Evolutionary conservation across 2,329 filamentous ascomycete genomes (phyloP).

Genomic region (Emericellopsis atlantica): DNA sequence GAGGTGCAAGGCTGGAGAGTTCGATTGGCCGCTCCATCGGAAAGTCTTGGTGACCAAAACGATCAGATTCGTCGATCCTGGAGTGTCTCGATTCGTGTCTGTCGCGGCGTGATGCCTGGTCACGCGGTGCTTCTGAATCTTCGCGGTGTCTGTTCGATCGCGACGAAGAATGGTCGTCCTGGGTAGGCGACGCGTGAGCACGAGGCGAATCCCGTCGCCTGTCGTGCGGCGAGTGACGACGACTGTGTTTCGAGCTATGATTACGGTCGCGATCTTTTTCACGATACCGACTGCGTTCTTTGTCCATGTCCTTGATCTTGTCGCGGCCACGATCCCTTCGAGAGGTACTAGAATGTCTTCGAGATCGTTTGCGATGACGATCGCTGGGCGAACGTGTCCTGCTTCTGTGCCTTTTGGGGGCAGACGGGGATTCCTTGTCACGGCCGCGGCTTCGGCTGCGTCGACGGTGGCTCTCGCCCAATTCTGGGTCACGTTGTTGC

Average conservation of each 20-base stretch:
- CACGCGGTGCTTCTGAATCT: slow-evolving; percentile 10
- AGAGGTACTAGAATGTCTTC: slow-evolving; percentile 21
- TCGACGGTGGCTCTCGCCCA: slow-evolving; percentile 17
- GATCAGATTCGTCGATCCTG: neutral
- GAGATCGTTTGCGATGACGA: slow-evolving; percentile 26
- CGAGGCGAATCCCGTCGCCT: slow-evolving; percentile 16
- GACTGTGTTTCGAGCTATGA: slow-evolving; percentile 14
- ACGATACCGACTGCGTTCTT: slow-evolving; percentile 17
- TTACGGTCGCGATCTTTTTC: slow-evolving; percentile 23
- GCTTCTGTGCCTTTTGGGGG: slow-evolving; percentile 27
- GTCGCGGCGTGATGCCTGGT: neutral
- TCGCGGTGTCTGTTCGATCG: slow-evolving; percentile 8
- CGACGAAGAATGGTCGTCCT: slow-evolving; percentile 7
- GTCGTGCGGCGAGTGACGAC: slow-evolving; percentile 18
- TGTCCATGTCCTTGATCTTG: slow-evolving; percentile 19
- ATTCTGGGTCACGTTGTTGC: slow-evolving; percentile 12
- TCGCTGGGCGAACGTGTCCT: slow-evolving; percentile 24
- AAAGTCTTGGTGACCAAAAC: neutral
- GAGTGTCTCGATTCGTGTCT: neutral
- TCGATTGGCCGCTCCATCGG: too few species aligned
- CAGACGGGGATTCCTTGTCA: slow-evolving; percentile 21
- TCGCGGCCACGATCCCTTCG: slow-evolving; percentile 16
- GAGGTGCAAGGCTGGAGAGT: too few species aligned
- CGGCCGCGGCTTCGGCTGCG: slow-evolving; percentile 20
- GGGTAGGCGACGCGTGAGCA: slow-evolving; percentile 14